A percentile compares a stretch with the other conserved stretches of the same genome.
These are phyloP conservation scores for Leishmania guyanensis DNA, from an alignment of 208 protist species.

Conservation along the genomic window DNA sequence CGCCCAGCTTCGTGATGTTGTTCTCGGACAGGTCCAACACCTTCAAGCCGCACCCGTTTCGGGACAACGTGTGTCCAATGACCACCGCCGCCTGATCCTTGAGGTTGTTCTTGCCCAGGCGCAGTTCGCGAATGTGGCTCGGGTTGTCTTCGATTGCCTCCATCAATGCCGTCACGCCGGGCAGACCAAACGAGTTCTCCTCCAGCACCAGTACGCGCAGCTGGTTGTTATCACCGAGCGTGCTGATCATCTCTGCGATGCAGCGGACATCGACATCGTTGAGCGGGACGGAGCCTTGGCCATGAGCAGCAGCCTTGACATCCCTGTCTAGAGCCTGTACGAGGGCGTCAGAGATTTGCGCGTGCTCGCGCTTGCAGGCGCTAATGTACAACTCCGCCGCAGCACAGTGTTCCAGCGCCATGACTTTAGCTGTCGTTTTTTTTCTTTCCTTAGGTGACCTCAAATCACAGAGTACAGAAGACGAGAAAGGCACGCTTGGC, in stretches of 20 bases:
- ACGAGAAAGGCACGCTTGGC: not conserved
- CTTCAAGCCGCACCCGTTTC: conserved; percentile 77
- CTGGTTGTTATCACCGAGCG: conserved; percentile 36
- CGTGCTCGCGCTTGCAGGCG: conserved; percentile 69
- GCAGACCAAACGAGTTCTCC: conserved; percentile 81
- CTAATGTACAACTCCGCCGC: conserved; percentile 60
- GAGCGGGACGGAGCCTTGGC: conserved; percentile 54
- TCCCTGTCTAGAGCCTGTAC: conserved; percentile 76
- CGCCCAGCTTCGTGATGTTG: conserved; percentile 79
- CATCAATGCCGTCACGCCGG: conserved; percentile 75
- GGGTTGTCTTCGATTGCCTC: conserved; percentile 84
- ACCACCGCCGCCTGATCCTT: conserved; percentile 82
- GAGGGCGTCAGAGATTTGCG: conserved; percentile 63
- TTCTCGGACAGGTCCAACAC: conserved; percentile 91
- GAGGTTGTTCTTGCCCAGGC: conserved; percentile 84
- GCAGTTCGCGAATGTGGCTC: conserved; percentile 76
- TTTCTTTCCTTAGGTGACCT: not conserved
- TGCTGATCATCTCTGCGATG: conserved; percentile 71
- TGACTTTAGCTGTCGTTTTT: not conserved
- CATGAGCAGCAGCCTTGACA: conserved; percentile 45
- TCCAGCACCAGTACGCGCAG: conserved; percentile 80
- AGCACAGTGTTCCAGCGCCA: conserved; percentile 25
- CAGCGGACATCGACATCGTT: conserved; percentile 78
- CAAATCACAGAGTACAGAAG: not conserved
- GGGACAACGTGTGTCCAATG: conserved; percentile 77